phyloP scores from a whole-genome alignment of 257 asterid species.

The Primulina tabacum region DNA sequence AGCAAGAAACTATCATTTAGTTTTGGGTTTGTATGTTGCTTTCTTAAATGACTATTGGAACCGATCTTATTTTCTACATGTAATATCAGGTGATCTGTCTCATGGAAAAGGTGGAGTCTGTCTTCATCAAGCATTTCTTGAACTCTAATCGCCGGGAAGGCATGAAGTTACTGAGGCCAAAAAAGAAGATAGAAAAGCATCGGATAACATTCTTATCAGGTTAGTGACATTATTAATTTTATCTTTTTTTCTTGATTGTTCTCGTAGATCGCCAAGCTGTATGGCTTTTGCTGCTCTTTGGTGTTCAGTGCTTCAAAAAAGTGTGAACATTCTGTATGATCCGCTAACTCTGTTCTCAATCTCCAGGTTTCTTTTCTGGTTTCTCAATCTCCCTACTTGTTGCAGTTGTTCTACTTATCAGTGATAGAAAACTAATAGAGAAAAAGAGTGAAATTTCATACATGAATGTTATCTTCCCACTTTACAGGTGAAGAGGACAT shows the following conservation, averaged over 20 bases:
- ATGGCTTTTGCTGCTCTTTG: conserved; percentile 8
- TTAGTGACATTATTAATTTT: conserved; percentile 22
- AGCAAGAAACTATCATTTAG: background rate
- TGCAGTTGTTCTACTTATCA: conserved; percentile 53
- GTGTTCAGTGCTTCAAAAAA: conserved; percentile 16
- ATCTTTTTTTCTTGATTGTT: background rate
- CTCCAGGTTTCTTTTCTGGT: conserved; percentile 80
- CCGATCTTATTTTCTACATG: background rate
- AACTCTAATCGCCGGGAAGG: conserved; percentile 62
- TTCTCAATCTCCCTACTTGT: conserved; percentile 62
- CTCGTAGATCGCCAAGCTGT: conserved; percentile 8
- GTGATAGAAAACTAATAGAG: conserved; percentile 46
- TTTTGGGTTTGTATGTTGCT: background rate
- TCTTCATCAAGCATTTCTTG: conserved; percentile 57
- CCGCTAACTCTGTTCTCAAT: conserved; percentile 19
- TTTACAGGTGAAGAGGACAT: conserved; percentile 52
- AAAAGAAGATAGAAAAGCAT: conserved; percentile 58
- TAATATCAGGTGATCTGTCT: conserved; percentile 53
- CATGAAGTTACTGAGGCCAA: conserved; percentile 80
- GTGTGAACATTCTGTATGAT: background rate
- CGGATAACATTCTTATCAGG: conserved; percentile 67
- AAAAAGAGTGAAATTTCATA: conserved; percentile 42
- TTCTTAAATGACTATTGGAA: conserved; percentile 3
- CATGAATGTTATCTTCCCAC: conserved; percentile 63
- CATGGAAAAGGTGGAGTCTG: conserved; percentile 59